Conservation (phyloP, 2,329 filamentous ascomycete species). For the Colletotrichum echinochloae region DNA sequence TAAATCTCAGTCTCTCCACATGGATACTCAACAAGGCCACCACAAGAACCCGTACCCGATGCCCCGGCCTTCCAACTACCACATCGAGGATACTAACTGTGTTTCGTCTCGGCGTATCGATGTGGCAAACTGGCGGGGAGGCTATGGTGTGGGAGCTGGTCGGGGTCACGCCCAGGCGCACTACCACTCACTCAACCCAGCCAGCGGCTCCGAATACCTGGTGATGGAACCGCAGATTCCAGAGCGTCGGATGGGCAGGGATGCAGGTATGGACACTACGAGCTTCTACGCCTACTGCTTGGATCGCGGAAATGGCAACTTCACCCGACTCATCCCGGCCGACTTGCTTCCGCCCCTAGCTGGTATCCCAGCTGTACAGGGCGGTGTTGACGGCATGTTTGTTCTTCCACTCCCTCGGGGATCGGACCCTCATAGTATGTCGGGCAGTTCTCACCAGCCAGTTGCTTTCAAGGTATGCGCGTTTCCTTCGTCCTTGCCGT, state of each 20-base stretch:
- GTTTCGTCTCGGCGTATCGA: constrained; percentile 24
- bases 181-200: constrained; percentile 46
- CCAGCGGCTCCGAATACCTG: constrained; percentile 21
- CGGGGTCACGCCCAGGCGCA: constrained; percentile 55
- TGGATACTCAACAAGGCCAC: constrained; percentile 5
- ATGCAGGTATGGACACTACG: constrained; percentile 43
- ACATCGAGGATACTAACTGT: constrained; percentile 14
- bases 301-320: constrained; percentile 64
- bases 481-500: background rate
- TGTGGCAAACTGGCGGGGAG: constrained; percentile 29
- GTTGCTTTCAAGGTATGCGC: constrained; percentile 55
- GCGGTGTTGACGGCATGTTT: constrained; percentile 56
- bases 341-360: constrained; percentile 62
- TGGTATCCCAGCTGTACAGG: constrained; percentile 58
- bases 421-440: constrained; percentile 52
- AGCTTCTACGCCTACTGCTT: constrained; percentile 62
- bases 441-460: constrained; percentile 51
- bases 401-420: constrained; percentile 58
- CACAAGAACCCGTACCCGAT: constrained; percentile 5
- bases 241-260: background rate
- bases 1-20: constrained; percentile 4
- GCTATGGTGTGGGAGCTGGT: constrained; percentile 37
- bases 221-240: constrained; percentile 6
- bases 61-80: constrained; percentile 16
- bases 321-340: constrained; percentile 66